These are phyloP conservation scores for Akanthomyces uredinophilus DNA, from an alignment of 2,329 filamentous ascomycete species.

Conservation along the genomic window DNA sequence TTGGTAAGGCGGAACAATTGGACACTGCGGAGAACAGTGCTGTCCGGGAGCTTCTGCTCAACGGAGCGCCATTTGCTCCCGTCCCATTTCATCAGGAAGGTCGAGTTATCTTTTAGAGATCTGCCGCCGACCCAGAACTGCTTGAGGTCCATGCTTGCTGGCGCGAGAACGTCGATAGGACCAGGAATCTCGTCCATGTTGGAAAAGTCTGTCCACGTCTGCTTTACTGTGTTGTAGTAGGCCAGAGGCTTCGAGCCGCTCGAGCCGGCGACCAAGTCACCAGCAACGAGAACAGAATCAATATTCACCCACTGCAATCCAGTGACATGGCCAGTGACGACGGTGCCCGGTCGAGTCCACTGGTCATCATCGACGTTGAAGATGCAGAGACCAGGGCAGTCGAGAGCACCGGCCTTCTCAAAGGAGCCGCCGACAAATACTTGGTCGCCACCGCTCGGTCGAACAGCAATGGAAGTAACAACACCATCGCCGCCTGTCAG, in stretches of 20 bases:
- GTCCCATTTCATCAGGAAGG: conserved; percentile 80
- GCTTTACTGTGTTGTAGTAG: conserved; percentile 63
- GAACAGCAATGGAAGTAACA: conserved; percentile 71
- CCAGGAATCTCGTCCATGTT: conserved; percentile 67
- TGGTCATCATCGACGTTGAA: conserved; percentile 66
- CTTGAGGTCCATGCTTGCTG: conserved; percentile 65
- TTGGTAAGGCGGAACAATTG: conserved; percentile 72
- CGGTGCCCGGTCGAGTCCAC: conserved; percentile 75
- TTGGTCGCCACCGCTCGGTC: conserved; percentile 59
- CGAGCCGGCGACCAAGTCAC: conserved; percentile 64
- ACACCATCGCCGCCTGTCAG: conserved; percentile 64
- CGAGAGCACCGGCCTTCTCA: conserved; percentile 72
- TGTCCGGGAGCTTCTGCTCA: conserved; percentile 55
- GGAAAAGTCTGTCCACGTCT: conserved; percentile 61
- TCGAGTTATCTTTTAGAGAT: conserved; percentile 54
- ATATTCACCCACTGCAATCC: conserved; percentile 71
- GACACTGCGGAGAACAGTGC: conserved; percentile 69
- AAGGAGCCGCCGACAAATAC: conserved; percentile 87
- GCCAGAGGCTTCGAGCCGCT: conserved; percentile 61
- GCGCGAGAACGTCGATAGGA: conserved; percentile 68
- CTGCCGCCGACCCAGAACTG: conserved; percentile 81
- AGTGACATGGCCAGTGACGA: conserved; percentile 64
- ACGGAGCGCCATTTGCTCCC: conserved; percentile 65
- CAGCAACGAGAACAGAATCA: conserved; percentile 69
- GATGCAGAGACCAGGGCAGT: conserved; percentile 76